Percentiles rank a stretch among this genome's conserved stretches.
Conservation (phyloP, 768 basidiomycete genomes). For the Serpula lacrymans region DNA sequence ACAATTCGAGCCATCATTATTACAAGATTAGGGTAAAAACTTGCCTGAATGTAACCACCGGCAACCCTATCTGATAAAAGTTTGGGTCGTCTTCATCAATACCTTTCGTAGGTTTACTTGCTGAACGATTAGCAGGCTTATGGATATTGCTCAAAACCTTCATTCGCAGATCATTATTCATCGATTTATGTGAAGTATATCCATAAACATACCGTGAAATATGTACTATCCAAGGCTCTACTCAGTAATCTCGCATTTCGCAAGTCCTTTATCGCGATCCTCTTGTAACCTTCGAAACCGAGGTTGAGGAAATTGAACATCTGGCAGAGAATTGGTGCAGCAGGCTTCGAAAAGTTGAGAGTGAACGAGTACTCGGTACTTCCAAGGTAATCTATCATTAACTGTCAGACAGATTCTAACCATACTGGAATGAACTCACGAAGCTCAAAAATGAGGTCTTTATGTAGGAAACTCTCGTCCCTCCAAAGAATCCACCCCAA, state of each 20-base stretch:
- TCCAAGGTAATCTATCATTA: slow-evolving; percentile 47
- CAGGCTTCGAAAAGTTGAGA: slow-evolving; percentile 58
- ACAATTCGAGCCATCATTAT: not conserved
- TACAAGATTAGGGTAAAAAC: no score
- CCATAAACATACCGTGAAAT: slow-evolving; percentile 36
- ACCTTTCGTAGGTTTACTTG: slow-evolving; percentile 18
- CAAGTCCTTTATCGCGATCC: slow-evolving; percentile 37
- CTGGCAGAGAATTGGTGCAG: slow-evolving; percentile 53
- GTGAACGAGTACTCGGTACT: slow-evolving; percentile 61
- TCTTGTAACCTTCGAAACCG: slow-evolving; percentile 52
- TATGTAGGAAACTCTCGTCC: slow-evolving; percentile 53
- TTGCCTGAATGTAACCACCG: slow-evolving; percentile 58
- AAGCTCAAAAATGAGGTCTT: slow-evolving; percentile 63
- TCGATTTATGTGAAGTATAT: not conserved
- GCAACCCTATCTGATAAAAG: slow-evolving; percentile 49
- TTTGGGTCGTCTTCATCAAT: slow-evolving; percentile 41
- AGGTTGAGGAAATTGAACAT: slow-evolving; percentile 62
- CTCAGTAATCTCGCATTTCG: slow-evolving; percentile 56
- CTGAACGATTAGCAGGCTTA: slow-evolving; percentile 27
- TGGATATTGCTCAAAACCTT: slow-evolving; percentile 52
- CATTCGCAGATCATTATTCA: not conserved
- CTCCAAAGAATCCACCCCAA: slow-evolving; percentile 65
- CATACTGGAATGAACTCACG: slow-evolving; percentile 45
- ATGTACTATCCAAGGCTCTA: slow-evolving; percentile 53
- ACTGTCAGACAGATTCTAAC: slow-evolving; percentile 13